Evolutionary conservation across 2,329 filamentous ascomycete species (phyloP), one percentile per base, ranked within the genome.

Genomic region (Pyrenochaeta sp.): DNA sequence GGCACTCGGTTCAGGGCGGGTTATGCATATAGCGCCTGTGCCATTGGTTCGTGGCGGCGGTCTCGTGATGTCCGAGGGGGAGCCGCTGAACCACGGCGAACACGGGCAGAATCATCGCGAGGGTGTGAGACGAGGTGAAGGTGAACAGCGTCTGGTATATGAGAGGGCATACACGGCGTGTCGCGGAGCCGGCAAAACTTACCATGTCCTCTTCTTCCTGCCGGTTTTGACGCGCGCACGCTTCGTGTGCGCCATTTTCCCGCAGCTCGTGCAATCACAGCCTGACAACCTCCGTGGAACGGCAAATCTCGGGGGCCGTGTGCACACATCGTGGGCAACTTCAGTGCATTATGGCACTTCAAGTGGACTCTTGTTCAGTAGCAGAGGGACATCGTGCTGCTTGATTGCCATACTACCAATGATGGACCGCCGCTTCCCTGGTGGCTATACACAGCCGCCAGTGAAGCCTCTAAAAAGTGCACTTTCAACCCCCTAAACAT

Each of bases 1-100:
- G 27, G 45, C 58, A 56, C 59, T 69, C 67, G 68, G 68, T 58
- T 70, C 52, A 50, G 59, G 30, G 61, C 66, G 67, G 68, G 57
- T 57, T 46, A 65, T 58, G 51, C 58, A 59, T 58, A 66, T 67
- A 62, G 62, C 60, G 42, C 51, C 52, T 12, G 39, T 55, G 53
- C 50, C 54, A 71, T 69, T 71, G 68, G 68, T 61, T 62, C 48
- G 47, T 57, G 40, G 27, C 52, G 22, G 0, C 34, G 51, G 52
- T 56, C 60, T 52, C 54, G 56, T 63, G 58, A 58, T 58, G 56
- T 42, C 58, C 30, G 54, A 42, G 44, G 43, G 45, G 54, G 45
- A 37, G 36, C 34, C 49, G 48, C 46, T 50, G 52, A 42, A 44
- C 45, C 51, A 52, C n/a, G 25, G 24, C 50, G 34, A 44, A 50